Base-by-base conservation (phyloP, 805 yeast genomes). In the Candida xiaguanensis region DNA sequence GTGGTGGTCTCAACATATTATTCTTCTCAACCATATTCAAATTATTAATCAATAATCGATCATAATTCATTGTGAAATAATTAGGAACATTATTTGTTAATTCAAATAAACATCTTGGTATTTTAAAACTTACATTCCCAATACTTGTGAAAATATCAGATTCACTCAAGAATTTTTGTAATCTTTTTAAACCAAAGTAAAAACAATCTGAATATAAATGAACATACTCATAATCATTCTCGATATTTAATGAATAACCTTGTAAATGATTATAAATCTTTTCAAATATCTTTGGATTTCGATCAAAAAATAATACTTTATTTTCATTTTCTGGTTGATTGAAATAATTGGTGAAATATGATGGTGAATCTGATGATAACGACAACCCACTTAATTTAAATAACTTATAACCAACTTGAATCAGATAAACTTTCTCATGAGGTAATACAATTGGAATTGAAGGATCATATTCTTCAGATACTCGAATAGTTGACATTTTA, bases 341-440 rank as follows among this genome's bases (percentile, higher is more conserved):
- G 56, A 89, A 89, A 62, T 68, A 86, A 19, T 73, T 67, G 2
- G 96, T 87, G 65, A 89, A 90, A 56, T 85, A 88, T 4, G 95
- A 85, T 0, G 97, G 97, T 0, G 82, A 82, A 61, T 89, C 96
- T 2, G 85, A 84, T 18, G 88, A 82, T 27, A 89, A 61, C 2
- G 95, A 86, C 0, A 93, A 90, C 1, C 96, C 96, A 52, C 88
- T 80, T 13, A 82, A 49, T n/a, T 70, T 65, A 57, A 80, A 88
- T 18, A 77, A 47, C 46, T 67, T 69, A 29, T 69, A 72, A 0
- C 95, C 95, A 9, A 87, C 78, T 53, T 82, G 86, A 18, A 88
- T 72, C 13, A 80, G 69, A 59, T 74, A 88, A 59, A 85, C 77
- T 41, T 70, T 75, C 31, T 80, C 84, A 49, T 80, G 85, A 1